Base-by-base conservation (phyloP, 768 basidiomycete genomes). In the Pleurotus tuber-regium region DNA sequence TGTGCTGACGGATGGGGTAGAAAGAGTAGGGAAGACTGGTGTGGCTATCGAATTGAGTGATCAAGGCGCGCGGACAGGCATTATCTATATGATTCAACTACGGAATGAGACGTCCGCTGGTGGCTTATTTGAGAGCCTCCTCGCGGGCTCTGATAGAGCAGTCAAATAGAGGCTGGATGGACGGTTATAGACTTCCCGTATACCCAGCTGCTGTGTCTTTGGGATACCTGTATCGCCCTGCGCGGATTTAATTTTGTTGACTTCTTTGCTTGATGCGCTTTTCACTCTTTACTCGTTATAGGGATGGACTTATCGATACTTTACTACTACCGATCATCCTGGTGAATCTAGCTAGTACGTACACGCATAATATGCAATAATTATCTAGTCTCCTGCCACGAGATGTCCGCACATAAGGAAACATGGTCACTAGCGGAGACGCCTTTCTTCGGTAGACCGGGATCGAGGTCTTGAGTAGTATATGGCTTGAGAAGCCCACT, bases 11-110 rank as follows among this genome's bases (percentile, higher is more conserved):
- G 95, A 98, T 65, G 97, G 95, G 6, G 96, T 98, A 23, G 97
- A 99, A 70, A 79, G 96, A 40, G 96, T 99, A n/a, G 97, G 92
- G 18, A 98, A 96, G 72, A 98, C 96, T 2, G 97, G 97, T 11
- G 87, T 99, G 33, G 97, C 97, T 39, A 87, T 99, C 56, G 96
- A 98, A 68, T 71, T 99, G 46, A 94, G 91, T 67, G 91, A 95
- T 72, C 78, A 84, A 51, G 97, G 97, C n/a, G 67, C 81, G 43
- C 81, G 96, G 54, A 95, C 95, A 11, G 97, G 96, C 21, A 84
- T 98, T 63, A 75, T 98, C 51, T 97, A 99, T 68, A 97, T 99
- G 97, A 86, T 98, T 50, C 95, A 98, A 70, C 69, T 95, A 40
- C 84, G 92, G 58, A 95, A 90, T 66, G 96, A 98, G 71, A 79